Evolutionary conservation across 1,139 yeast species (phyloP).

Genomic region (Pichia sorboxylosa): DNA sequence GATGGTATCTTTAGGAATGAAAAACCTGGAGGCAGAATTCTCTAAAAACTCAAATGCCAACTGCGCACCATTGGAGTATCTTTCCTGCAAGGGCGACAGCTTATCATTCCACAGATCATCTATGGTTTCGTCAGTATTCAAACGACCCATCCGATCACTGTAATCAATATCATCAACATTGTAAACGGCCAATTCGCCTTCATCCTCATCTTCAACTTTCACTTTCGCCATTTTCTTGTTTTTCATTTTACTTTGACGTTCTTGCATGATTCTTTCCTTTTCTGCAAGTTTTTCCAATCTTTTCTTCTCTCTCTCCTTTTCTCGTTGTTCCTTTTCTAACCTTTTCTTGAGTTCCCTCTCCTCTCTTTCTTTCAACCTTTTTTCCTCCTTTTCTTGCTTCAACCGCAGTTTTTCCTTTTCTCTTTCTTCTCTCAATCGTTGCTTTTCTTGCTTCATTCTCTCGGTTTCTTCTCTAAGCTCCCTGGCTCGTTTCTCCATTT

Average conservation of each 20-base stretch:
- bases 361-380: constrained; percentile 14
- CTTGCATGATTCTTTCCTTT: constrained; percentile 12
- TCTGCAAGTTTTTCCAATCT: constrained; percentile 14
- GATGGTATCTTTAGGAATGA: constrained; percentile 65
- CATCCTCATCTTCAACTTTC: constrained; percentile 7
- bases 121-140: constrained; percentile 12
- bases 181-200: constrained; percentile 6
- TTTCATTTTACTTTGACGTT: constrained; percentile 7
- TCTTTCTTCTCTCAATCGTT: constrained; percentile 20
- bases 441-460: constrained; percentile 11
- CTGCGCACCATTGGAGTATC: constrained; percentile 56
- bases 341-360: constrained; percentile 15
- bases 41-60: constrained; percentile 79
- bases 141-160: constrained; percentile 7
- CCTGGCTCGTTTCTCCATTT: constrained; percentile 10
- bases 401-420: too few species aligned
- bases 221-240: constrained; percentile 2
- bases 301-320: constrained; percentile 21
- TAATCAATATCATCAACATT: constrained; percentile 6
- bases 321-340: constrained; percentile 19
- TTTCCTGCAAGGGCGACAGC: constrained; percentile 65
- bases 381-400: constrained; percentile 15
- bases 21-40: constrained; percentile 61
- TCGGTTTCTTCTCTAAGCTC: constrained; percentile 17
- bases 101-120: constrained; percentile 33